phyloP scores from a whole-genome alignment of 2,329 filamentous ascomycete genomes.

The Catunica adiposa region DNA sequence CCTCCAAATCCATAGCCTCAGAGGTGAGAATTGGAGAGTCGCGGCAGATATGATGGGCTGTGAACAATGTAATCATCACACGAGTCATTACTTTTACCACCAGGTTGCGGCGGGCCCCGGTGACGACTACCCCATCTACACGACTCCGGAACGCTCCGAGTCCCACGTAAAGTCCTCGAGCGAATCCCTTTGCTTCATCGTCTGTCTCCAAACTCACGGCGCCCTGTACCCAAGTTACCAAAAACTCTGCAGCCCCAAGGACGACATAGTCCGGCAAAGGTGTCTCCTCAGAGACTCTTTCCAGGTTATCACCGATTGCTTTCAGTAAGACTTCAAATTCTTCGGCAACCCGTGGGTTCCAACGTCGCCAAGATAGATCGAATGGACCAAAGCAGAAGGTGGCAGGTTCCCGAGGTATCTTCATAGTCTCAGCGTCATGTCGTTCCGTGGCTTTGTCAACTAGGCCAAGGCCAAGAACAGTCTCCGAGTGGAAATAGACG shows the following conservation, averaged over 20 bases:
- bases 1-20: conserved; percentile 31
- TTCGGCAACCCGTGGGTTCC: conserved; percentile 42
- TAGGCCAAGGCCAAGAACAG: conserved; percentile 38
- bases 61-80: conserved; percentile 22
- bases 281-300: conserved; percentile 12
- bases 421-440: conserved; percentile 19
- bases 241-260: conserved; percentile 26
- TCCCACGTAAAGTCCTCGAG: conserved; percentile 28
- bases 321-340: conserved; percentile 47
- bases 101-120: conserved; percentile 18
- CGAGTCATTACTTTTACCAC: conserved; percentile 24
- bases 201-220: conserved; percentile 25
- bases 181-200: conserved; percentile 25
- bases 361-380: conserved; percentile 35
- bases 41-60: conserved; percentile 24
- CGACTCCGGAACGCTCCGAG: conserved; percentile 24
- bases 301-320: conserved; percentile 34
- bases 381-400: conserved; percentile 33
- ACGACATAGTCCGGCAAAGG: conserved; percentile 16
- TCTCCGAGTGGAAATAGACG: conserved; percentile 43
- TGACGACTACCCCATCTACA: conserved; percentile 18
- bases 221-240: conserved; percentile 31
- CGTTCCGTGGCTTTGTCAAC: conserved; percentile 26
- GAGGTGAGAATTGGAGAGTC: conserved; percentile 20
- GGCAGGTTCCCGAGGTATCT: conserved; percentile 20